Conservation (phyloP, 2,329 filamentous ascomycete species). For the Chaetomiaceae sp. region DNA sequence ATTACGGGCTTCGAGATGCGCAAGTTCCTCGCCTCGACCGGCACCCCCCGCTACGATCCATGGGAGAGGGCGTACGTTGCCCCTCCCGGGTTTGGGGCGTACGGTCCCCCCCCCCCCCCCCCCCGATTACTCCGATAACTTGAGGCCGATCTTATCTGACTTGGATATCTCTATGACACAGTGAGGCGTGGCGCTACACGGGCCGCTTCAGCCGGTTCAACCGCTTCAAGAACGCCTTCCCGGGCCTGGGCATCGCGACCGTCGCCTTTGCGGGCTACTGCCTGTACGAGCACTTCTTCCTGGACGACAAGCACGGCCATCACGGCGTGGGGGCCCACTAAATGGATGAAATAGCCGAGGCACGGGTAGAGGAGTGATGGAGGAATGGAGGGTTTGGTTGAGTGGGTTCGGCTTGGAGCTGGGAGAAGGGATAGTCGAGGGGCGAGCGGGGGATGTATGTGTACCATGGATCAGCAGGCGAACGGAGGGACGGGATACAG, state of each 20-base stretch:
- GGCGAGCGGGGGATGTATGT: neutral
- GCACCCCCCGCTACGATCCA: conserved; percentile 59
- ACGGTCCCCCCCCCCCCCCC: conserved; percentile 29
- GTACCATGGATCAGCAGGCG: neutral
- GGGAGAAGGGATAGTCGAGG: no score
- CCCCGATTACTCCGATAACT: neutral
- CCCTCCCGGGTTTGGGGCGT: conserved; percentile 46
- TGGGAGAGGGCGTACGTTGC: conserved; percentile 59
- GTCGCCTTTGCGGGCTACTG: conserved; percentile 90
- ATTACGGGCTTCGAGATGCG: conserved; percentile 90
- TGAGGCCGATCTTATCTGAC: no score
- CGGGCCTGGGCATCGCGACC: conserved; percentile 85
- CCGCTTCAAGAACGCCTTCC: conserved; percentile 81
- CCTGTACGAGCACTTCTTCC: conserved; percentile 81
- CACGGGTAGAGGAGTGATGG: neutral
- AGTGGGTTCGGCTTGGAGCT: no score
- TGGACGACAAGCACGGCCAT: conserved; percentile 64
- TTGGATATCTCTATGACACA: conserved; percentile 36
- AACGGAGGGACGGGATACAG: neutral
- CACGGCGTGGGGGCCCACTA: conserved; percentile 58
- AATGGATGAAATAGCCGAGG: conserved; percentile 14
- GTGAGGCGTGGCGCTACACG: conserved; percentile 91
- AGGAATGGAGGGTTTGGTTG: neutral
- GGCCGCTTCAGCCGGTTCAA: conserved; percentile 85
- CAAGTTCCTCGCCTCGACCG: conserved; percentile 70